A percentile compares a stretch with the other conserved stretches of the same genome.
phyloP scores from a whole-genome alignment of 371 early-diverging fungal genomes.

The Globomyces sp. region DNA sequence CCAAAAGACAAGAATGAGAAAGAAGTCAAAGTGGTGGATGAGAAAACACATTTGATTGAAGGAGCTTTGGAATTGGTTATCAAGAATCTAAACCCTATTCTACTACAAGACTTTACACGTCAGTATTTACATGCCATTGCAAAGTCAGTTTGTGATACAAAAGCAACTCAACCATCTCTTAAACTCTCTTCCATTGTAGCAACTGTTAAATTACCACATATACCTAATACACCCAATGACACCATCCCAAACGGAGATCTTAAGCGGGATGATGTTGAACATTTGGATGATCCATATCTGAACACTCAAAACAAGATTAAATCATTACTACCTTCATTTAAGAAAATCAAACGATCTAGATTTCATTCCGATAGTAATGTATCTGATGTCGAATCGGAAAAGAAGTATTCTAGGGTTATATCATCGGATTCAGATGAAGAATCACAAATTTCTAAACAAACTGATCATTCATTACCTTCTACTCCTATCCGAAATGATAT shows the following conservation, averaged over 20 bases:
- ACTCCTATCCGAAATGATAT: no score
- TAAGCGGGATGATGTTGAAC: neutral
- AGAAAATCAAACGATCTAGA: no score
- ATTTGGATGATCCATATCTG: no score
- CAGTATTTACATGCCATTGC: slow-evolving; percentile 9
- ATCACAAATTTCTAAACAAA: no score
- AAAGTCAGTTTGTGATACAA: neutral
- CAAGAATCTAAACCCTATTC: neutral
- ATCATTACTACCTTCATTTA: no score
- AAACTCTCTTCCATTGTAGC: slow-evolving; percentile 4
- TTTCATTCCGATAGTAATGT: no score
- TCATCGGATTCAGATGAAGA: no score
- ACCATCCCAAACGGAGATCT: neutral
- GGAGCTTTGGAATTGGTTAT: slow-evolving; percentile 5
- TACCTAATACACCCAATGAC: neutral
- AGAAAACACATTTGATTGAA: slow-evolving; percentile 1
- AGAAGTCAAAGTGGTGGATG: neutral
- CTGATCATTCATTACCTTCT: no score
- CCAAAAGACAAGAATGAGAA: neutral
- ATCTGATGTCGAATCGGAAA: no score
- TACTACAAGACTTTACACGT: slow-evolving; percentile 6
- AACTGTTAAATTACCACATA: neutral
- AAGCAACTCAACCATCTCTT: neutral
- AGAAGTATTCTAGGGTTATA: no score
- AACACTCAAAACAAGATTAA: no score